Percentiles rank a stretch among this genome's conserved stretches.
Evolutionary conservation across 345 rosid genomes (phyloP).

Genomic region (Ceriops zippeliana): DNA sequence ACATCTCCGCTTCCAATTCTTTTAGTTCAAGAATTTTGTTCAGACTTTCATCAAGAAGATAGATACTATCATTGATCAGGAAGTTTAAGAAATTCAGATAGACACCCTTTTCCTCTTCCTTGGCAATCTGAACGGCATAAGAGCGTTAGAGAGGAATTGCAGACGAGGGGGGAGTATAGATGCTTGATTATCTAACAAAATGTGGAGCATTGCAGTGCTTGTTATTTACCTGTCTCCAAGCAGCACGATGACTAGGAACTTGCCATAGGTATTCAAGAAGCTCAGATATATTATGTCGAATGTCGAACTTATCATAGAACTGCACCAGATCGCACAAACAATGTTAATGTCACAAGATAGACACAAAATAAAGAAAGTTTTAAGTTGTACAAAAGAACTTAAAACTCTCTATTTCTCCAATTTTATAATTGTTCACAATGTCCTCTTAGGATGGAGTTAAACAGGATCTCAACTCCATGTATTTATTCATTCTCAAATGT

Average conservation of each 20-base stretch:
- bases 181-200: conserved; percentile 9
- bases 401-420: no score
- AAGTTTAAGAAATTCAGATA: conserved; percentile 97
- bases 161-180: neutral
- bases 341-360: neutral
- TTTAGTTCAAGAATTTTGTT: conserved; percentile 95
- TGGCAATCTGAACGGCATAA: conserved; percentile 69
- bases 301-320: conserved; percentile 98
- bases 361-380: neutral
- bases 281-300: conserved; percentile 96
- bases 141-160: conserved; percentile 4
- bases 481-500: no score
- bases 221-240: conserved; percentile 80
- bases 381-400: neutral
- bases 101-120: conserved; percentile 98
- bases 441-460: no score
- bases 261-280: conserved; percentile 98
- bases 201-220: conserved; percentile 3
- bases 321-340: conserved; percentile 34
- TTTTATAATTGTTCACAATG: no score
- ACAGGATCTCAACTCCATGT: no score
- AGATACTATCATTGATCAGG: conserved; percentile 94
- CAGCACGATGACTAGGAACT: conserved; percentile 96
- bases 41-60: conserved; percentile 96
- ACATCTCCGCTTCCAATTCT: conserved; percentile 95